Conservation (phyloP, 257 asterid species). For the Linaria vulgaris region DNA sequence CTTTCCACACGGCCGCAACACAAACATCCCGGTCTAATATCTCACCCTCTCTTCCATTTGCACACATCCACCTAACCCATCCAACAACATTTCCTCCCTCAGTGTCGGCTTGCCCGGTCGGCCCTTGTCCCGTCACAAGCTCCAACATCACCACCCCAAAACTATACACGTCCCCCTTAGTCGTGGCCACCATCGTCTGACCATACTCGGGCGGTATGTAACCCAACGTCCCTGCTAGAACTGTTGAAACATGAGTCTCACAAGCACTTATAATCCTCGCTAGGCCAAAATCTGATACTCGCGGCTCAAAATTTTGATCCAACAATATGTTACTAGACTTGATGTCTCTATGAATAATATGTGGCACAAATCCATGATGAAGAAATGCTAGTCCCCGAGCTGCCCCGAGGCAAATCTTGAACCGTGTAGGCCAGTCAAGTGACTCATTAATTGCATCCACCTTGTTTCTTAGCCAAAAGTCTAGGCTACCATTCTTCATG, state of each 20-base stretch:
- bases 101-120: conserved; percentile 70
- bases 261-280: conserved; percentile 81
- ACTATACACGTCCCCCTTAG: conserved; percentile 77
- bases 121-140: conserved; percentile 65
- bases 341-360: conserved; percentile 77
- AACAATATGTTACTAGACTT: conserved; percentile 74
- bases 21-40: conserved; percentile 37
- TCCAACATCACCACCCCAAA: conserved; percentile 88
- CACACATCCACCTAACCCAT: conserved; percentile 75
- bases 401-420: conserved; percentile 68
- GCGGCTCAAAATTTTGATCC: conserved; percentile 52
- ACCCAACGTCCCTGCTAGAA: conserved; percentile 78
- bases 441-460: conserved; percentile 31
- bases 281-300: conserved; percentile 78
- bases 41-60: conserved; percentile 41
- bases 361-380: conserved; percentile 80
- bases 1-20: conserved; percentile 27
- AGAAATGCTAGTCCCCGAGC: conserved; percentile 74
- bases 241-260: conserved; percentile 72
- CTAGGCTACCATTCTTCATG: conserved; percentile 89
- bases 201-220: conserved; percentile 91
- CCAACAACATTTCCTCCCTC: conserved; percentile 94
- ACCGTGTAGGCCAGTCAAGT: conserved; percentile 67
- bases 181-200: conserved; percentile 73
- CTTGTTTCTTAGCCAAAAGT: conserved; percentile 56